phyloP scores from a whole-genome alignment of 1,139 yeast species.

The Geotrichum bryndzae region DNA sequence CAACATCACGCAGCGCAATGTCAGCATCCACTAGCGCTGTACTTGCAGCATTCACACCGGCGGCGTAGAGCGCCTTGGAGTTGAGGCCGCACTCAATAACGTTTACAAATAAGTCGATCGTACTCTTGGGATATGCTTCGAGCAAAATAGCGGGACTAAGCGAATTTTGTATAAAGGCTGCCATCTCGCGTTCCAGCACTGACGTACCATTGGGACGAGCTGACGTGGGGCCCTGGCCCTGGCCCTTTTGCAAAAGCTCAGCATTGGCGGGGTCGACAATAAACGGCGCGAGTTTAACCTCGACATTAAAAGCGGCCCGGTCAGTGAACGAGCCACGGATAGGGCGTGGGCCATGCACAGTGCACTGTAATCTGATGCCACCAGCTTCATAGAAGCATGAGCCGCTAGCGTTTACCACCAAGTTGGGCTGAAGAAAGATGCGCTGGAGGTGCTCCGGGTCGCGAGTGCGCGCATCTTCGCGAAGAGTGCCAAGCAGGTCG shows the following conservation, averaged over 20 bases:
- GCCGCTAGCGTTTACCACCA: conserved; percentile 72
- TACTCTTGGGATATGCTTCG: conserved; percentile 79
- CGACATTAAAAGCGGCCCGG: conserved; percentile 63
- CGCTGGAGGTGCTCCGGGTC: conserved; percentile 19
- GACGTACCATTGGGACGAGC: conserved; percentile 28
- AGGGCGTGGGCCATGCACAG: conserved; percentile 88
- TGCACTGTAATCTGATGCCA: conserved; percentile 55
- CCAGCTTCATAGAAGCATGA: conserved; percentile 73
- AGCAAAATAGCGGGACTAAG: conserved; percentile 57
- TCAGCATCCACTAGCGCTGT: conserved; percentile 80
- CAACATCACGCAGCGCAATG: conserved; percentile 70
- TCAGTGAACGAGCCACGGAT: conserved; percentile 69
- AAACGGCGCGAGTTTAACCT: conserved; percentile 54
- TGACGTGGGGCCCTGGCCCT: conserved; percentile 26
- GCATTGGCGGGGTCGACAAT: conserved; percentile 26
- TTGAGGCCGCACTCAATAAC: conserved; percentile 47
- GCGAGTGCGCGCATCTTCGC: conserved; percentile 7
- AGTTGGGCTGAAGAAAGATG: conserved; percentile 48
- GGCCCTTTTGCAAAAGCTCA: conserved; percentile 14
- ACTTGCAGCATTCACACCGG: conserved; percentile 52
- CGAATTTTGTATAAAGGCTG: conserved; percentile 54
- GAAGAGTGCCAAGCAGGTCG: conserved; percentile 2
- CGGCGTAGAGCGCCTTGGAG: conserved; percentile 36
- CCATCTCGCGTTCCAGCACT: conserved; percentile 47
- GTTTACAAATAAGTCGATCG: conserved; percentile 73